phyloP scores from a whole-genome alignment of 2,329 filamentous ascomycete genomes.

The Monilinia laxa region DNA sequence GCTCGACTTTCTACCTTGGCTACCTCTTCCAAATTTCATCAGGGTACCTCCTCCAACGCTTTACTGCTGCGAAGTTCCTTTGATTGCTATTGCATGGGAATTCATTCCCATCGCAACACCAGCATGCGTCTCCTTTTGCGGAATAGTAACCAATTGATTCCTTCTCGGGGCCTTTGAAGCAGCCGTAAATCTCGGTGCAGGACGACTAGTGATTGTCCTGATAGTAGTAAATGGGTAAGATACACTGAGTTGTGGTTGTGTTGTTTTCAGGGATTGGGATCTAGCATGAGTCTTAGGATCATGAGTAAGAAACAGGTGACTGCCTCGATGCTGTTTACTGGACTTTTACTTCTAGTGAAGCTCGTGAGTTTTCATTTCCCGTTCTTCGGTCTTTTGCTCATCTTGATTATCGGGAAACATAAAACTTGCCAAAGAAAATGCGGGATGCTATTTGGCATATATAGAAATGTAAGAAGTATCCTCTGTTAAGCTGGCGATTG shows the following conservation, averaged over 20 bases:
- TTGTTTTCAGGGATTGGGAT: constrained; percentile 56
- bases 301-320: constrained; percentile 45
- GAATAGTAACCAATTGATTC: constrained; percentile 58
- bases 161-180: constrained; percentile 54
- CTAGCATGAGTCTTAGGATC: constrained; percentile 53
- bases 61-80: constrained; percentile 52
- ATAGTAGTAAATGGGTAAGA: constrained; percentile 54
- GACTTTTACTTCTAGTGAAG: constrained; percentile 39
- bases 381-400: too few relatives aligned
- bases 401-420: background rate
- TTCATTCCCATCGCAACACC: constrained; percentile 49
- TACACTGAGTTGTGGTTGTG: constrained; percentile 58
- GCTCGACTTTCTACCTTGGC: constrained; percentile 54
- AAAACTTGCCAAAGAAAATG: constrained; percentile 33
- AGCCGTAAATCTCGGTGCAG: constrained; percentile 49
- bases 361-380: constrained; percentile 30
- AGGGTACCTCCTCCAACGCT: constrained; percentile 48
- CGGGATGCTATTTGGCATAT: constrained; percentile 38
- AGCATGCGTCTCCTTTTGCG: constrained; percentile 56
- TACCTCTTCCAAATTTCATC: constrained; percentile 49
- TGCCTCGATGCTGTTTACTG: constrained; percentile 47
- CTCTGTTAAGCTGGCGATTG: constrained; percentile 51
- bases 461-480: constrained; percentile 55
- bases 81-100: constrained; percentile 50
- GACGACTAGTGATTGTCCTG: constrained; percentile 51